Base-by-base conservation (phyloP, 1,139 yeast species). In the Magnusiomyces paraingens region DNA sequence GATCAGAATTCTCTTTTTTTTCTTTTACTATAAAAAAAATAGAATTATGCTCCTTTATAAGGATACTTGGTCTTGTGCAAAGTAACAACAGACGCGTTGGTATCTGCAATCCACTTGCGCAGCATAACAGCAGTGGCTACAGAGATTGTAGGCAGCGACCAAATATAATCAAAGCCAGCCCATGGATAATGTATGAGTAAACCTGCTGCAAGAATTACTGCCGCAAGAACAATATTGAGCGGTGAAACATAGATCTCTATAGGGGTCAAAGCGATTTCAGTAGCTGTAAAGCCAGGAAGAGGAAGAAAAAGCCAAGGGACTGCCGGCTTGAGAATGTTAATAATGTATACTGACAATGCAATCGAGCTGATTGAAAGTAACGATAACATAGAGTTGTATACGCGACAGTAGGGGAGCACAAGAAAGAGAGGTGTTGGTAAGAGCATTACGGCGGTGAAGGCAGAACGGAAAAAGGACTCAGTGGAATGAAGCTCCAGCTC, bases 371-470 rank as follows among this genome's bases (percentile, higher is more conserved):
- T 58, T 12, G 70, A 57, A 39, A 67, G 49, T 18, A 70, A 56
- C n/a, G 72, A 64, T 10, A 69, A 63, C 39, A 58, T 45, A 1
- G 71, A 59, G 53, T 66, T 64, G 44, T 56, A 55, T 17, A 32
- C 36, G 15, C 71, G 61, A 55, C 69, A 66, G 53, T 68, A 67
- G 0, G 67, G 66, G 14, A 66, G 57, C 8, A 64, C 18, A 14
- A 70, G 53, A 51, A 55, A 68, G 11, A 64, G 51, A 2, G 73
- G 73, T 5, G 71, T 62, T 8, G 72, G 73, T n/a, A 66, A 47
- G 22, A 67, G 59, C 53, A 66, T 58, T 41, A 67, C 55, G 1
- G 60, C 54, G 0, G 61, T 55, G 53, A 64, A 65, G 2, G 65
- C 66, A 39, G 61, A 59, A 42, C 55, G 59, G 57, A 59, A 64